These are phyloP conservation scores for Euryodendron excelsum DNA, from an alignment of 148 eudicot genomes.

Conservation along the genomic window DNA sequence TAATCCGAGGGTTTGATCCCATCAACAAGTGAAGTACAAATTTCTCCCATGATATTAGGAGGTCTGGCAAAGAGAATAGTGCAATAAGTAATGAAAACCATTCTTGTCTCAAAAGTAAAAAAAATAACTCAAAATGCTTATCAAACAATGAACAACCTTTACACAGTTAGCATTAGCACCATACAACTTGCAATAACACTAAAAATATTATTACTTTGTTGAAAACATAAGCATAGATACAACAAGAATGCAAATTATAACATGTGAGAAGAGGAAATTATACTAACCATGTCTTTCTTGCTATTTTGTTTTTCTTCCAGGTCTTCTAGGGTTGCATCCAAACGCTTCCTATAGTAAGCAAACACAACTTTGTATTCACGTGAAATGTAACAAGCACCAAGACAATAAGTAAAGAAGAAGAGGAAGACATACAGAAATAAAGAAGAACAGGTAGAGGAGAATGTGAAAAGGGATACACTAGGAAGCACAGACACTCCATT, in stretches of 20 bases:
- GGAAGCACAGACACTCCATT: too few relatives aligned
- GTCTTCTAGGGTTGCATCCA: slow-evolving; percentile 82
- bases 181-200: neutral
- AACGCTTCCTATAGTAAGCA: slow-evolving; percentile 64
- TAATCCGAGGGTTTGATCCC: too few relatives aligned
- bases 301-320: slow-evolving; percentile 95
- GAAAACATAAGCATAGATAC: neutral
- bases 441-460: neutral
- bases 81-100: neutral
- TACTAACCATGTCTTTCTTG: slow-evolving; percentile 81
- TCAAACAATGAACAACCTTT: neutral
- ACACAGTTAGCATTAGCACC: neutral
- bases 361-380: neutral
- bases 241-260: neutral
- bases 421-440: neutral
- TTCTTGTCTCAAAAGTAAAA: neutral
- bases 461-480: neutral
- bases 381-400: neutral
- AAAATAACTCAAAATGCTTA: neutral
- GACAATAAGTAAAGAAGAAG: neutral
- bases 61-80: neutral
- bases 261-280: slow-evolving; percentile 3
- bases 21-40: too few relatives aligned
- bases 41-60: neutral
- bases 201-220: neutral